Base-by-base conservation (phyloP, 2,329 filamentous ascomycete species). In the Arthrobotrys megalospora region DNA sequence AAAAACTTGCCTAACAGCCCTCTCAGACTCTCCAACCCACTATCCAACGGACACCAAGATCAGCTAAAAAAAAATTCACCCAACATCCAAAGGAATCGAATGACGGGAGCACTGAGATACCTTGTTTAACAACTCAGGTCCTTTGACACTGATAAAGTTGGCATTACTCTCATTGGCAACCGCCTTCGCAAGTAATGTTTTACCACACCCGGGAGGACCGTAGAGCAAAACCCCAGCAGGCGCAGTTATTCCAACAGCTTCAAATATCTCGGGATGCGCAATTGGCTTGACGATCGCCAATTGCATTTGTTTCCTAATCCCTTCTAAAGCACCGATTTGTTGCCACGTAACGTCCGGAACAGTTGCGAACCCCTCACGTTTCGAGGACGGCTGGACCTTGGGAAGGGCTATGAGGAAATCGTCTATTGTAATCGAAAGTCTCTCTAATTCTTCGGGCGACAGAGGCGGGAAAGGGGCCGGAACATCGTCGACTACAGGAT, bases 121-220 rank as follows among this genome's bases (percentile, higher is more conserved):
- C 72, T 98, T 99, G 87, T 98, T 98, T 53, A 99, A 88, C 8
- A 99, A 87, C 84, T 99, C 96, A 0, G 96, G 96, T 0, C 96
- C 96, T 85, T 97, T 97, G 85, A 99, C 93, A 65, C 93, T 94
- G 85, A 99, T 99, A 86, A 99, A 99, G 85, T 97, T 98, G 58
- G 96, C 96, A 84, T 95, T 93, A 6, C 92, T 94, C 83, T 97
- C 94, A 84, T 97, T 97, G 69, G 96, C 96, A 3, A 97, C 94
- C 2, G 96, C 96, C 85, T 98, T 97, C 16, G 96, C 96, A 1
- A 99, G 90, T 1, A 99, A 88, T 0, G 96, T 99, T 84, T 99
- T 99, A 82, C 96, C 96, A 84, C 96, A 99, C 6, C 96, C 96
- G 0, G 96, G 96, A 0, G 96, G 96, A 0, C 96, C 96, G 93